Evolutionary conservation across 2,329 filamentous ascomycete genomes (phyloP).

Genomic region (Endoconidiophora polonica): DNA sequence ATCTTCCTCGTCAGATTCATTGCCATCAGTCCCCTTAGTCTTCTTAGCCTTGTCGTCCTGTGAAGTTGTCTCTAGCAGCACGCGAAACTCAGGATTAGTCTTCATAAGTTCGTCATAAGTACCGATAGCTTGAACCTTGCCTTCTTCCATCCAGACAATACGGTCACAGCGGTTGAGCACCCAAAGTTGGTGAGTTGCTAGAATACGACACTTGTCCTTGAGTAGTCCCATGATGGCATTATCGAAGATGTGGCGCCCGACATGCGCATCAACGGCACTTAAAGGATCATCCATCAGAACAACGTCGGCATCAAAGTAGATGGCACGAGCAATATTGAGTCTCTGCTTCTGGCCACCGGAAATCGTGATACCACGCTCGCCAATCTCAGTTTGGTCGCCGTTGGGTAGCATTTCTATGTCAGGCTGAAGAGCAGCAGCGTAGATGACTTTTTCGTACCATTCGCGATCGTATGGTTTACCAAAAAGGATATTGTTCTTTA

Average conservation of each 20-base stretch:
- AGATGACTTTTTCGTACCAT: conserved; percentile 75
- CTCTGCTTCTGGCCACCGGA: conserved; percentile 93
- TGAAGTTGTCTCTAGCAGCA: conserved; percentile 73
- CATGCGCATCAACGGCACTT: conserved; percentile 53
- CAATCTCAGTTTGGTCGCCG: conserved; percentile 81
- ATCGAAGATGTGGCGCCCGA: conserved; percentile 70
- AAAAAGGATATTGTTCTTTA: conserved; percentile 81
- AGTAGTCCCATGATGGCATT: conserved; percentile 81
- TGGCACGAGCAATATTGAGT: conserved; percentile 76
- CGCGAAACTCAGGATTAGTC: conserved; percentile 59
- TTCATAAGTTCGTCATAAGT: conserved; percentile 81
- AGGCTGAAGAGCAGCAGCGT: conserved; percentile 68
- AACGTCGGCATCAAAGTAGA: conserved; percentile 52
- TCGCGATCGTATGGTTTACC: conserved; percentile 57
- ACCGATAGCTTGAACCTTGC: conserved; percentile 67
- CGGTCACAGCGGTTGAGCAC: conserved; percentile 81
- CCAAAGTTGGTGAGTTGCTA: conserved; percentile 91
- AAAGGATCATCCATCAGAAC: conserved; percentile 55
- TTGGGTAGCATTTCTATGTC: conserved; percentile 89
- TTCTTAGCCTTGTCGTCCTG: conserved; percentile 45
- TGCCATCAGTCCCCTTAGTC: conserved; percentile 32
- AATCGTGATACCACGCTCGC: conserved; percentile 86
- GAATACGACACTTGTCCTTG: conserved; percentile 72
- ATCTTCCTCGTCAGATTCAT: conserved; percentile 27
- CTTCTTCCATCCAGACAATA: conserved; percentile 84